Evolutionary conservation across 345 rosid genomes (phyloP).

Genomic region (Arabis hirsuta): DNA sequence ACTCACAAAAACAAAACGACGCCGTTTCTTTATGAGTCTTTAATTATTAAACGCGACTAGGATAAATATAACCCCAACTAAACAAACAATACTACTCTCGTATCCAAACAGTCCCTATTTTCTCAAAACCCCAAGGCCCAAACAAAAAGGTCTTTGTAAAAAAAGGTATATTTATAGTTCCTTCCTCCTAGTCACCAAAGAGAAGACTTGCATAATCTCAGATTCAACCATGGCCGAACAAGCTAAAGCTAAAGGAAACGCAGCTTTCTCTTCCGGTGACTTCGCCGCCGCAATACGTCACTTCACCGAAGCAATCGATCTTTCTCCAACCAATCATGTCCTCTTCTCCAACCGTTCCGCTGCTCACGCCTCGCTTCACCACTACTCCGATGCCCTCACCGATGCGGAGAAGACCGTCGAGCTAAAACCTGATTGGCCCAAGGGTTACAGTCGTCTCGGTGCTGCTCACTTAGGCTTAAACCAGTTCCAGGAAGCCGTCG

Average conservation of each 20-base stretch:
- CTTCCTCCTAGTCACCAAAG: not conserved
- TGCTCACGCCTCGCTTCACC: constrained; percentile 75
- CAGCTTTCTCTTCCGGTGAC: constrained; percentile 91
- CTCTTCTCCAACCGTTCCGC: constrained; percentile 97
- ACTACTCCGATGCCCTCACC: constrained; percentile 65
- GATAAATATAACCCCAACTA: constrained; percentile 19
- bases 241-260: constrained; percentile 87
- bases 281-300: constrained; percentile 67
- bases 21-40: not conserved
- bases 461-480: constrained; percentile 76
- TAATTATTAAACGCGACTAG: constrained; percentile 16
- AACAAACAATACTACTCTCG: constrained; percentile 4
- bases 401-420: constrained; percentile 91
- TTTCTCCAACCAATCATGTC: constrained; percentile 80
- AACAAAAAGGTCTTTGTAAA: constrained; percentile 4
- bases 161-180: not conserved
- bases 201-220: constrained; percentile 12
- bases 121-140: constrained; percentile 16
- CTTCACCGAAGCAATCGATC: constrained; percentile 79
- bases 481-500: constrained; percentile 59
- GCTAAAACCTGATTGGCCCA: constrained; percentile 88
- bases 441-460: constrained; percentile 89
- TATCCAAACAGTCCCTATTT: constrained; percentile 21
- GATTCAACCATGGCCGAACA: constrained; percentile 62
- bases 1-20: constrained; percentile 1